Base-by-base conservation (phyloP, 768 basidiomycete species). In the Auricularia auricula-judae region DNA sequence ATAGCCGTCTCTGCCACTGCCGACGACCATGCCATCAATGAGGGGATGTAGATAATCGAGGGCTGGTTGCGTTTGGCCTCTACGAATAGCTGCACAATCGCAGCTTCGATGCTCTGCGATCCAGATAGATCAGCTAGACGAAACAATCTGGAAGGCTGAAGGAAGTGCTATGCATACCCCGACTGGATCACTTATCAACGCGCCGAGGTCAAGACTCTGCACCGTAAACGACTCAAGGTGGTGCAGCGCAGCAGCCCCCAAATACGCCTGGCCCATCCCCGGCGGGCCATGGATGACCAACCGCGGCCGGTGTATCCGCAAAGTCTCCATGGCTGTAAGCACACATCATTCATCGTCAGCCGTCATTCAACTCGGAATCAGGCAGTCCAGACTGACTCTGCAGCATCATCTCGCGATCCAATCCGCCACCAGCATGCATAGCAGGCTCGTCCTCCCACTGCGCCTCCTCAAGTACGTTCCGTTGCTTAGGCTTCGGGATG, bases 61-160 rank as follows among this genome's bases (percentile, higher is more conserved):
- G 97, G 97, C 69, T 96, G 94, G 72, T 97, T 92, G 34, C 96
- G 86, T 72, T 98, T 98, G 0, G 96, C 97, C 74, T 99, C 97
- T 23, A 95, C 82, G 71, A 99, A 98, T 18, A 97, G 80, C 69
- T 98, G 95, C 3, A 98, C 93, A 63, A 98, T 86, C 2, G 91
- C 88, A 1, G 97, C 91, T 75, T 99, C 97, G 3, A 85, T 76
- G 1, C 92, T 92, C 93, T 96, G 63, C 4, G 61, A 14, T 42
- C 3, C 7, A 2, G 1, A 3, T 42, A n/a, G 11, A 43, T 59
- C 4, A 43, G 62, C 65, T 14, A 68, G 64, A 29, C 35, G 56
- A 14, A 42, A 63, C 64, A 36, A 66, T n/a, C 8, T n/a, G 44
- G 59, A 18, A 0, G 10, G 21, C 18, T 18, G 7, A 44, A 21